Evolutionary conservation across 2,329 filamentous ascomycete species (phyloP).

Genomic region (Fonsecaea erecta): DNA sequence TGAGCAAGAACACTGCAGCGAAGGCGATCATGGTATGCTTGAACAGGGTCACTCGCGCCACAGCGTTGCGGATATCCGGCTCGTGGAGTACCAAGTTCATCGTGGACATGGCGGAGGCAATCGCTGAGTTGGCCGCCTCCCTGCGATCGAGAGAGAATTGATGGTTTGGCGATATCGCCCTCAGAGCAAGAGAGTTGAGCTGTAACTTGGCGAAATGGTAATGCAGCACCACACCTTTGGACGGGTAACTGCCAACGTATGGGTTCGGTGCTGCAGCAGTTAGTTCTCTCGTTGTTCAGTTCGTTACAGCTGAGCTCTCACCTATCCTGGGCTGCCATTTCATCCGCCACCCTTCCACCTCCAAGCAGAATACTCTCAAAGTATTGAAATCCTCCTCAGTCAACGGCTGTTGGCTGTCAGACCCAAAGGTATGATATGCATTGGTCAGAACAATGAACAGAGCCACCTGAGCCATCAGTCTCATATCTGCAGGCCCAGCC

Average conservation of each 20-base stretch:
- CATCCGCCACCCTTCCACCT: slow-evolving; percentile 57
- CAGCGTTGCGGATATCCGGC: slow-evolving; percentile 52
- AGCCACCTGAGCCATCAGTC: slow-evolving; percentile 62
- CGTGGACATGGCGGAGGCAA: slow-evolving; percentile 52
- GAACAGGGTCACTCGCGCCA: slow-evolving; percentile 49
- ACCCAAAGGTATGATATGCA: slow-evolving; percentile 61
- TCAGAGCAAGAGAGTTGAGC: slow-evolving; percentile 50
- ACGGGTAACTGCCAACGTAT: slow-evolving; percentile 55
- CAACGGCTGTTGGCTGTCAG: slow-evolving; percentile 58
- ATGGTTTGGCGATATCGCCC: slow-evolving; percentile 46
- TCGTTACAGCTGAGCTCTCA: not conserved
- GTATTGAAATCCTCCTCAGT: slow-evolving; percentile 58
- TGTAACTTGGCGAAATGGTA: slow-evolving; percentile 60
- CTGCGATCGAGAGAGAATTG: slow-evolving; percentile 51
- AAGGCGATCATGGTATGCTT: slow-evolving; percentile 53
- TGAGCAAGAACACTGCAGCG: slow-evolving; percentile 50
- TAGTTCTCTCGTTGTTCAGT: not conserved
- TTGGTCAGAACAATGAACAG: slow-evolving; percentile 61
- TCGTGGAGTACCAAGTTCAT: slow-evolving; percentile 55
- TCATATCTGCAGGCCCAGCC: slow-evolving; percentile 59
- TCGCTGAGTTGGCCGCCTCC: slow-evolving; percentile 53
- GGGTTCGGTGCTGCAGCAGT: slow-evolving; percentile 47
- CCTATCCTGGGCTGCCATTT: slow-evolving; percentile 51
- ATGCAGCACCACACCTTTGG: slow-evolving; percentile 56
- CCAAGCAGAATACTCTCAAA: slow-evolving; percentile 49